phyloP scores from a whole-genome alignment of 768 basidiomycete species.

The Agaricus sinodeliciosus region DNA sequence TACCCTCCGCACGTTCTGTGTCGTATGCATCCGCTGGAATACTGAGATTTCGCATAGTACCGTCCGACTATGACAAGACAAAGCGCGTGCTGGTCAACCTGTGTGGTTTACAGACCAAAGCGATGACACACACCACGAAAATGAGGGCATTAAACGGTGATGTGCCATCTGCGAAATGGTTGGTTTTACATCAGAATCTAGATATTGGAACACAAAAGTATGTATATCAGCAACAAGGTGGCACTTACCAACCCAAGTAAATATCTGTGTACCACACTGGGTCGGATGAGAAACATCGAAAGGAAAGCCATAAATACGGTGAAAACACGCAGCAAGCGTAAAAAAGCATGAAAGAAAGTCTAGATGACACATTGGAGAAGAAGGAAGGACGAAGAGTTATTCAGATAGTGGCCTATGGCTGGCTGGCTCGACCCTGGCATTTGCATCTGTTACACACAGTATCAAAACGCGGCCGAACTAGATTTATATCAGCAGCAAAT shows the following conservation, averaged over 20 bases:
- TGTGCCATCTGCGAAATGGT: constrained; percentile 16
- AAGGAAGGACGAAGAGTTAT: background rate
- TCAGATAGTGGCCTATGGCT: background rate
- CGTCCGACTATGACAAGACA: constrained; percentile 14
- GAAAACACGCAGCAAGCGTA: background rate
- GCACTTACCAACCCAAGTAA: constrained; percentile 20
- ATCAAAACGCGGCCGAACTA: too few species aligned
- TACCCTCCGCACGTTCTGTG: constrained; percentile 11
- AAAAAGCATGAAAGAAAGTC: constrained; percentile 2
- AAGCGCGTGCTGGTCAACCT: background rate
- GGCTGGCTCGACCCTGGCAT: background rate
- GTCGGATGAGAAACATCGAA: constrained; percentile 17
- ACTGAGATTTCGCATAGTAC: constrained; percentile 19
- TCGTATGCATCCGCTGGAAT: constrained; percentile 18
- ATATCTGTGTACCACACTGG: constrained; percentile 19
- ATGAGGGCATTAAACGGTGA: constrained; percentile 21
- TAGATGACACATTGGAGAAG: constrained; percentile 10
- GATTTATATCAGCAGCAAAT: too few species aligned
- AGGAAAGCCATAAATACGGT: constrained; percentile 13
- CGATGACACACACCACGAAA: constrained; percentile 15
- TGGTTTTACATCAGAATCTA: background rate
- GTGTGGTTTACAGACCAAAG: background rate
- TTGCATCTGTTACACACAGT: background rate
- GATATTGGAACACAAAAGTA: too few species aligned
- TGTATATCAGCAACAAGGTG: background rate